These are phyloP conservation scores for Sclerotiophoma versabilis DNA, from an alignment of 2,329 filamentous ascomycete genomes.

Conservation along the genomic window DNA sequence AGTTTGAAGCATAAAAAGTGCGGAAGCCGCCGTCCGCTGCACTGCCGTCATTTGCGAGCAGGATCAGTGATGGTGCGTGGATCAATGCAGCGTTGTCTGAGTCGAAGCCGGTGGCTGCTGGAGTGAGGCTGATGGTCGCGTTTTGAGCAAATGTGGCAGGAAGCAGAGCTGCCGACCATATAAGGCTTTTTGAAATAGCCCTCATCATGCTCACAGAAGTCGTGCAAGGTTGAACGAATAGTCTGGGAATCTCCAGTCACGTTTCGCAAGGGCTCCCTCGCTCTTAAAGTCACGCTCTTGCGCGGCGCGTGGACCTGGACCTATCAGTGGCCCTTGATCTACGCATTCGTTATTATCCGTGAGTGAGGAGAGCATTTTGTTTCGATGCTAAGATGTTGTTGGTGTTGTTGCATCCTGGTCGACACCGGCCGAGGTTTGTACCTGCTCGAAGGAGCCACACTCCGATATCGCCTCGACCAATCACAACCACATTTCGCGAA, in stretches of 20 bases:
- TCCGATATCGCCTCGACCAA: constrained; percentile 16
- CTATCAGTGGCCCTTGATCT: background rate
- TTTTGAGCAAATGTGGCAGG: constrained; percentile 20
- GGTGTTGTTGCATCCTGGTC: background rate
- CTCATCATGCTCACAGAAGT: background rate
- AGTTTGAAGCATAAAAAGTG: constrained; percentile 21
- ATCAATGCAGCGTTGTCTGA: constrained; percentile 39
- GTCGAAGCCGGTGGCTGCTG: constrained; percentile 35
- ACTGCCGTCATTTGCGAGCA: constrained; percentile 39
- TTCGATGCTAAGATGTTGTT: constrained; percentile 4
- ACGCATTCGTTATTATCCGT: constrained; percentile 1
- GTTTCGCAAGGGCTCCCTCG: background rate
- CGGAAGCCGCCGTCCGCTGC: constrained; percentile 40
- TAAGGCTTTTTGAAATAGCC: background rate
- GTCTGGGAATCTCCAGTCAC: background rate
- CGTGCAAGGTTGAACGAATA: background rate
- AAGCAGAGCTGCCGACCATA: constrained; percentile 15
- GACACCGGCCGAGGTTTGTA: constrained; percentile 4
- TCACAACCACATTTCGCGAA: constrained; percentile 10
- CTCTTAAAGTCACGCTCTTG: background rate
- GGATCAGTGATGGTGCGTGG: constrained; percentile 27
- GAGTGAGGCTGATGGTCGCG: constrained; percentile 29
- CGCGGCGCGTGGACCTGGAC: background rate
- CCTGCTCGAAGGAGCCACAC: constrained; percentile 23
- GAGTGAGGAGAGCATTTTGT: constrained; percentile 3